phyloP scores from a whole-genome alignment of 169 alveolate species.

The Plasmodium knowlesi region DNA sequence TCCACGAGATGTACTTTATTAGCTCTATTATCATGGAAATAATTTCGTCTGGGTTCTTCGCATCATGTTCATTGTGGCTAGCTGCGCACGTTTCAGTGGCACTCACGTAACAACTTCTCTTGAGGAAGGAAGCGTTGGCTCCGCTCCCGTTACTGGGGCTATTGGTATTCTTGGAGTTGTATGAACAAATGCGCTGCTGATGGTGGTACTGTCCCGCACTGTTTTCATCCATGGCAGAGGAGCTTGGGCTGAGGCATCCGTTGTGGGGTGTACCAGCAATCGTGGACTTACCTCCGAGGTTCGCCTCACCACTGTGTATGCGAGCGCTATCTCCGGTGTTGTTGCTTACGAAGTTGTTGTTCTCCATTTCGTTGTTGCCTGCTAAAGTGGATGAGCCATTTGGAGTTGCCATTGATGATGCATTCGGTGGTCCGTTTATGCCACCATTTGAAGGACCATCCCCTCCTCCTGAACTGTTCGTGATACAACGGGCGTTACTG shows the following conservation, averaged over 20 bases:
- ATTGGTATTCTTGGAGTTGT: not conserved
- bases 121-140: not conserved
- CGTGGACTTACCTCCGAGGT: not conserved
- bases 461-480: not conserved
- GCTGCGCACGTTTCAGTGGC: not conserved
- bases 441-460: not conserved
- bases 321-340: not conserved
- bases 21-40: conserved; percentile 49
- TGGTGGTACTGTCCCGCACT: too few relatives aligned
- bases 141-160: not conserved
- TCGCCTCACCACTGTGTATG: not conserved
- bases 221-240: not conserved
- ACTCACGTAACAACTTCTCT: not conserved
- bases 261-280: not conserved
- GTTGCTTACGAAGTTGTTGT: too few relatives aligned
- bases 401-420: not conserved
- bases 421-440: not conserved
- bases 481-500: not conserved
- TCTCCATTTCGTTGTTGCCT: not conserved
- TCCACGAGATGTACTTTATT: conserved; percentile 52
- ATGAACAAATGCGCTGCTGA: conserved; percentile 1
- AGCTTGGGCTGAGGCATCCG: not conserved
- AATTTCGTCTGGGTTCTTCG: conserved; percentile 32
- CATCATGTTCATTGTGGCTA: not conserved
- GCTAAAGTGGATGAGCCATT: not conserved